phyloP scores from a whole-genome alignment of 441 rosid genomes.

The Raphanus hybrid region DNA sequence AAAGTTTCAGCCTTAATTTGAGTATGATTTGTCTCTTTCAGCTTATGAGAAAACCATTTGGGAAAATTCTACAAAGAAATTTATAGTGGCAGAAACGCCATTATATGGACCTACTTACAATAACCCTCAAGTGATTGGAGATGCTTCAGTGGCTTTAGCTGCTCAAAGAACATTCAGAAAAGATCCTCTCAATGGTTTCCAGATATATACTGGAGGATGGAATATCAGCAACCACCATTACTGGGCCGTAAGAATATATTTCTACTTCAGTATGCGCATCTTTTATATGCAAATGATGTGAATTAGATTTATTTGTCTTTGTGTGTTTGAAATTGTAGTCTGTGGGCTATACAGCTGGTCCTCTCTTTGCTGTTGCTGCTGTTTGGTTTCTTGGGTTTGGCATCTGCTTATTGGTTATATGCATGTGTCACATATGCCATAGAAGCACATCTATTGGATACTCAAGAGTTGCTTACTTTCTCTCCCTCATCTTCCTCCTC shows the following conservation, averaged over 20 bases:
- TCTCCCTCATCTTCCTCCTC: constrained; percentile 72
- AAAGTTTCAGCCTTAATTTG: constrained; percentile 16
- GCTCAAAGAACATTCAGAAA: constrained; percentile 78
- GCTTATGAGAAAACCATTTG: constrained; percentile 42
- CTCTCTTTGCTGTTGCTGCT: constrained; percentile 62
- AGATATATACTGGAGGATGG: constrained; percentile 85
- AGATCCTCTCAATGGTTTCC: constrained; percentile 81
- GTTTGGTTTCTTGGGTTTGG: constrained; percentile 85
- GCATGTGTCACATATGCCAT: constrained; percentile 57
- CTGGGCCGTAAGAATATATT: constrained; percentile 77
- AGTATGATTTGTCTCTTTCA: constrained; percentile 34
- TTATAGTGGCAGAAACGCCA: constrained; percentile 63
- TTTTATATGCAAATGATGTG: neutral
- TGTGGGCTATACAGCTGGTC: constrained; percentile 78
- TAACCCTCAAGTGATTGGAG: constrained; percentile 33
- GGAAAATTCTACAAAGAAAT: constrained; percentile 41
- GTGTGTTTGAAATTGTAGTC: constrained; percentile 60
- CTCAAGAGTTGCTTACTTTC: constrained; percentile 66
- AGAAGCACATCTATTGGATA: constrained; percentile 63
- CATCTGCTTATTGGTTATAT: constrained; percentile 55
- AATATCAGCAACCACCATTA: constrained; percentile 79
- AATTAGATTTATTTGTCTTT: constrained; percentile 12
- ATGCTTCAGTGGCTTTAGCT: constrained; percentile 62
- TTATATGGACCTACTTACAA: constrained; percentile 51
- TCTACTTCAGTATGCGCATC: neutral